These are phyloP conservation scores for Botrytis paeoniae DNA, from an alignment of 2,329 filamentous ascomycete species.

Conservation along the genomic window DNA sequence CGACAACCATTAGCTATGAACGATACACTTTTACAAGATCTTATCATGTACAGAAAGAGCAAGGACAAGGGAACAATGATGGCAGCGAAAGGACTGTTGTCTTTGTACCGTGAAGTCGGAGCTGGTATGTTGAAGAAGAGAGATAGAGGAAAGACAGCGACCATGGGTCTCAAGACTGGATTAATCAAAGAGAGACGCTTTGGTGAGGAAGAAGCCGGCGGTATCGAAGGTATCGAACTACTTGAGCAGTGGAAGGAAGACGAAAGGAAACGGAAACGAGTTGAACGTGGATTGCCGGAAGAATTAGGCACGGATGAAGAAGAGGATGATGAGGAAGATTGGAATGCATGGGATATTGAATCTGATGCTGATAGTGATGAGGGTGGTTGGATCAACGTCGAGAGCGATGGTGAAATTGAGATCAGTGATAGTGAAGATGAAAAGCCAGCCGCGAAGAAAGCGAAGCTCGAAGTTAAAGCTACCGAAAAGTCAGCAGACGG, in stretches of 20 bases:
- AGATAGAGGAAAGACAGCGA: slow-evolving; percentile 87
- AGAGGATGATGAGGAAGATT: slow-evolving; percentile 41
- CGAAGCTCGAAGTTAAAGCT: slow-evolving; percentile 45
- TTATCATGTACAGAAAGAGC: slow-evolving; percentile 93
- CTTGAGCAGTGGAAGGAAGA: slow-evolving; percentile 93
- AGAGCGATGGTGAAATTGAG: slow-evolving; percentile 76
- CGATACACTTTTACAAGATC: slow-evolving; percentile 89
- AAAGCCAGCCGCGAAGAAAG: slow-evolving; percentile 63
- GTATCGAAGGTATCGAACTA: slow-evolving; percentile 88
- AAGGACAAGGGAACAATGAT: slow-evolving; percentile 99
- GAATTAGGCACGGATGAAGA: slow-evolving; percentile 57
- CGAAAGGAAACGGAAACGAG: slow-evolving; percentile 70
- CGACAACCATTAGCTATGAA: slow-evolving; percentile 95
- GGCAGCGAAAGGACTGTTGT: slow-evolving; percentile 89
- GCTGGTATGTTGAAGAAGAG: slow-evolving; percentile 85
- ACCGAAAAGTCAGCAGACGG: slow-evolving; percentile 27
- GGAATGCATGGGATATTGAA: slow-evolving; percentile 37
- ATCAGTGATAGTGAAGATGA: slow-evolving; percentile 74
- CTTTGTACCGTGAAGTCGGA: slow-evolving; percentile 86
- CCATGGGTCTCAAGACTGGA: slow-evolving; percentile 75
- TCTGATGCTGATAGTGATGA: slow-evolving; percentile 63
- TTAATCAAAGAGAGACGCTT: slow-evolving; percentile 75
- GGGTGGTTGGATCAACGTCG: slow-evolving; percentile 90
- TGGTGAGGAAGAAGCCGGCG: slow-evolving; percentile 75
- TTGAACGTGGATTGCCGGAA: slow-evolving; percentile 65